Conservation (phyloP, 805 yeast genomes). For the Starmerella khaoyaiensis region DNA sequence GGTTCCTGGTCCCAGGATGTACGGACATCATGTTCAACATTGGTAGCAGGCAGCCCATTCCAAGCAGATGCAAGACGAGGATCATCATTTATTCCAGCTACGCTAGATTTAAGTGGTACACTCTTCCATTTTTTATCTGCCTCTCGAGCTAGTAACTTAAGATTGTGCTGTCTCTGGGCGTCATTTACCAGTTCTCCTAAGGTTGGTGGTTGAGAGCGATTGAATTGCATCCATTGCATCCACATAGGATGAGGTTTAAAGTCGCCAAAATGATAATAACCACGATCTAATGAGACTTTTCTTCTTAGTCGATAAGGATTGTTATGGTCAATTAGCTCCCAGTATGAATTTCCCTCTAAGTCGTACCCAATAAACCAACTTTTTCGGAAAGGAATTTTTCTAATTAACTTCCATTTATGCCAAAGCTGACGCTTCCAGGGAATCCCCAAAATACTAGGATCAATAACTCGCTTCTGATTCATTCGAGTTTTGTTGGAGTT, state of each 20-base stretch:
- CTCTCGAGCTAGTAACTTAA: slow-evolving; percentile 39
- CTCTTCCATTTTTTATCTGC: slow-evolving; percentile 30
- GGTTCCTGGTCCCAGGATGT: neutral
- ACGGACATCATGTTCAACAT: neutral
- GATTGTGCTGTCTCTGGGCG: slow-evolving; percentile 39
- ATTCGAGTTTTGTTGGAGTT: too few relatives aligned
- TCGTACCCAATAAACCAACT: slow-evolving; percentile 61
- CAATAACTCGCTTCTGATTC: too few relatives aligned
- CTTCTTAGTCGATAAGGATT: slow-evolving; percentile 43
- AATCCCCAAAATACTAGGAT: slow-evolving; percentile 9
- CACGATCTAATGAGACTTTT: slow-evolving; percentile 36
- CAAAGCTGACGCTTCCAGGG: slow-evolving; percentile 20
- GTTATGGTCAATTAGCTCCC: slow-evolving; percentile 59
- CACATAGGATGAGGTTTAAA: slow-evolving; percentile 41
- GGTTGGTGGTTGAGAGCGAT: slow-evolving; percentile 48
- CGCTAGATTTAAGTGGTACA: slow-evolving; percentile 23
- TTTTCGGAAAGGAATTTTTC: slow-evolving; percentile 55
- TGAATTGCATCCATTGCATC: slow-evolving; percentile 67
- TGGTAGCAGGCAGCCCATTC: slow-evolving; percentile 9
- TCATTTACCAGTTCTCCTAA: slow-evolving; percentile 50
- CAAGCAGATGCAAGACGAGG: slow-evolving; percentile 19
- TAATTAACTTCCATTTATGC: slow-evolving; percentile 45
- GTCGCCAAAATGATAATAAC: slow-evolving; percentile 22
- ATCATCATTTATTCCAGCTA: slow-evolving; percentile 4
- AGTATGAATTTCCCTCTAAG: slow-evolving; percentile 70